Evolutionary conservation across 116 monocot genomes (phyloP), one percentile per base, ranked within the genome.

Genomic region (Phalaenopsis hybrid): DNA sequence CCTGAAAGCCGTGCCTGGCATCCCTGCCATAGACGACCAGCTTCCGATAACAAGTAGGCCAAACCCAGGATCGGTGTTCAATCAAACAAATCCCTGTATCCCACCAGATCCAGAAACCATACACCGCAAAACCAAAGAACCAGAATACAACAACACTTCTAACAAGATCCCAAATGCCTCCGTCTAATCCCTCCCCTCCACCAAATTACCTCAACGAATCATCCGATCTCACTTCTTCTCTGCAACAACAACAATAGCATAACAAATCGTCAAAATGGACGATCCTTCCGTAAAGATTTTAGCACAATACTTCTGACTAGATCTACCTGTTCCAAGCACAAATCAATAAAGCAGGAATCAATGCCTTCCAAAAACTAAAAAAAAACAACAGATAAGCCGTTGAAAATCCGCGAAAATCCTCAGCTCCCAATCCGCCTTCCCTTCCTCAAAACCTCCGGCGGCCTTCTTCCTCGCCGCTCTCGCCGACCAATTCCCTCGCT

Each of bases 1-100:
- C 82, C 81, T 88, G 10, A 88, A 82, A 77, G 83, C 69, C 16
- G 86, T 85, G 44, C 90, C 90, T 15, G 85, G 90, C 12, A 83
- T 86, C 7, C 83, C 81, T 4, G 90, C 86, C 92, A 92, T 92
- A 20, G 20, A 50, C 48, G 79, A 55, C 44, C 55, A 76, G 41
- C n/a, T 52, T 11, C 11, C 44, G 43, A 81, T 52, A 52, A 70
- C 67, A 15, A 28, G n/a, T 51, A 45, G 18, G 18, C 8, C 33
- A 43, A 20, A 57, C 59, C 37, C 59, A 44, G 45, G 6, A 3
- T 7, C 82, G 20, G 18, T 50, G 0, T 69, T 49, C 2, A 4
- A 51, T 51, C 21, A 48, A 23, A 17, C 5, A 72, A 75, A 17
- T 12, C 7, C 8, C 50, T 23, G 23, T 1, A 77, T 50, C 48